phyloP scores from a whole-genome alignment of 192 early-diverging fungal species.

The Linderina pennispora region DNA sequence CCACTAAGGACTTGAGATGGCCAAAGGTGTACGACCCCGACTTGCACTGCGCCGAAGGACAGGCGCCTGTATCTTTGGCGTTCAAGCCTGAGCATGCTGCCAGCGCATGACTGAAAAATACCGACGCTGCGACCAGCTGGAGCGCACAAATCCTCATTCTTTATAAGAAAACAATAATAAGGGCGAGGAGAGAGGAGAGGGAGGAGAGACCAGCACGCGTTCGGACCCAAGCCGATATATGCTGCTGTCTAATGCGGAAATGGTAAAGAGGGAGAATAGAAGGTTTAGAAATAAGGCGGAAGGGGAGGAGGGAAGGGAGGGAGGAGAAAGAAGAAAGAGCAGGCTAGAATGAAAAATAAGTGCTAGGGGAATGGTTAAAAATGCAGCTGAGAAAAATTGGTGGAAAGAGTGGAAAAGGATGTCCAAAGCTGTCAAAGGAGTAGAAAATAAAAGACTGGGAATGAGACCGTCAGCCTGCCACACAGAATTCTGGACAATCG shows the following conservation, averaged over 20 bases:
- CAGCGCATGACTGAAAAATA: slow-evolving; percentile 33
- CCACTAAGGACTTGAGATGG: slow-evolving; percentile 3
- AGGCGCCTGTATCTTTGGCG: slow-evolving; percentile 23
- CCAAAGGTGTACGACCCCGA: slow-evolving; percentile 13
- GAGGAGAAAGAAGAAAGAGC: neutral
- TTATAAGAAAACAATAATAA: neutral
- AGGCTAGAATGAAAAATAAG: neutral
- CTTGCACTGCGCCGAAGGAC: slow-evolving; percentile 21
- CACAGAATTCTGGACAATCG: neutral
- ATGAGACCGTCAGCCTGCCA: neutral
- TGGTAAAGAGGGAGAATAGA: too few relatives aligned
- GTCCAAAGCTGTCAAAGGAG: neutral
- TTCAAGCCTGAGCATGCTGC: slow-evolving; percentile 46
- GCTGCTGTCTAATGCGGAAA: too few relatives aligned
- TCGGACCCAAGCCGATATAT: too few relatives aligned
- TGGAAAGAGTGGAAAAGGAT: neutral
- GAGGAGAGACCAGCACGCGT: too few relatives aligned
- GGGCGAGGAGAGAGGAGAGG: too few relatives aligned
- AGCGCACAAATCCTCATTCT: slow-evolving; percentile 15
- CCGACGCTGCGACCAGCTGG: slow-evolving; percentile 12
- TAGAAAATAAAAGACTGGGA: neutral
- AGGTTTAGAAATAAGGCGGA: too few relatives aligned
- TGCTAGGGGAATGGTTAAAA: too few relatives aligned
- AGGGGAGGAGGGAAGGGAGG: neutral
- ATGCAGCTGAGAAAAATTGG: neutral